Evolutionary conservation across 768 basidiomycete species (phyloP), one percentile per base, ranked within the genome.

Genomic region (Clitopilus passeckerianus): DNA sequence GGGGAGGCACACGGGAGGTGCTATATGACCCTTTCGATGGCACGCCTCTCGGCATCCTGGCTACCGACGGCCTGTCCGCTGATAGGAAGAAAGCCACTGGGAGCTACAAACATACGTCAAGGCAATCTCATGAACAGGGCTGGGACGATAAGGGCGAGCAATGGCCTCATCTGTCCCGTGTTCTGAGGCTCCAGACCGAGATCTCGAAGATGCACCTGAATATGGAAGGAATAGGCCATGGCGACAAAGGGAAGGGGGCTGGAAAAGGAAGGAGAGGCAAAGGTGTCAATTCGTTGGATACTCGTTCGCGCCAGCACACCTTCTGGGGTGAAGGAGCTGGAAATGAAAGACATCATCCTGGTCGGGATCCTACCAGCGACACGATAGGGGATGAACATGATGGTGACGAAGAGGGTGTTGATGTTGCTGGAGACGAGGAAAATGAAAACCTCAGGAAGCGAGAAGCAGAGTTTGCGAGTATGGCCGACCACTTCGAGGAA

Each of bases 131-230:
- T 15, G 62, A 56, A 22, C 64, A 62, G 37, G 65, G 65, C 12
- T 62, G 59, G 57, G 57, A 46, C 16, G 72, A 72, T 53, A 79
- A 80, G 62, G 82, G 81, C 55, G 82, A 80, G 57, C 68, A 89
- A 54, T 92, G 90, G 90, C 66, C 79, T 0, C 85, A 87, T 61
- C 79, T 92, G 15, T 83, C 83, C 18, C 79, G 78, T 46, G 86
- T 92, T n/a, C 69, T 90, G 61, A 86, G 86, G 35, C 71, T 92
- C 30, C 89, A 92, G 68, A 83, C 80, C 57, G 83, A 89, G 62
- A 83, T 92, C 34, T 85, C 90, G 5, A 76, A 74, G 62, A 83
- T 89, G 81, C 90, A 91, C 67, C 71, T 86, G 9, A 83, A 86
- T 23, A 89, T 92, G 87, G 90, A 92, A 68, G 80, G 80, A 41